Evolutionary conservation across 805 yeast genomes (phyloP), one percentile per base, ranked within the genome.

Genomic region (Saccharomycopsis vini): DNA sequence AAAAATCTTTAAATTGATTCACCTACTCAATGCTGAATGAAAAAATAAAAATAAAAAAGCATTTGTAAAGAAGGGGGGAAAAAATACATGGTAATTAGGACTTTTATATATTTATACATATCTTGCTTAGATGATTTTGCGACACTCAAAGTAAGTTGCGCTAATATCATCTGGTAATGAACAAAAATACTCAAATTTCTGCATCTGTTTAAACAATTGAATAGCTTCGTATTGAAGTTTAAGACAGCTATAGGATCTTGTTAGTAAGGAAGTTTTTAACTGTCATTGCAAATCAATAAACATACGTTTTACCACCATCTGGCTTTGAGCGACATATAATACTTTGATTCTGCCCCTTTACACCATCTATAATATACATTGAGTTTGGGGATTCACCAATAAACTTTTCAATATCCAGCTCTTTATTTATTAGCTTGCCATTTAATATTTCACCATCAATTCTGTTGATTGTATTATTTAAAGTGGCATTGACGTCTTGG

Each of bases 101-200:
- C n/a, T n/a, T n/a, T n/a, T n/a, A n/a, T n/a, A n/a, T n/a, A n/a
- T n/a, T n/a, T n/a, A n/a, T n/a, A n/a, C n/a, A n/a, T n/a, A n/a
- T n/a, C n/a, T n/a, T n/a, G n/a, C n/a, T n/a, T n/a, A n/a, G n/a
- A n/a, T n/a, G n/a, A 45, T 45, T 23, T 48, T 48, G 29, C 51
- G 45, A 42, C 51, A 48, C 39, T 48, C 51, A 33, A 48, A 48
- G 32, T 48, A 43, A 15, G 43, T 43, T 4, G 49, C 49, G 19
- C 36, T 44, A 21, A 43, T 29, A 20, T 45, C 47, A 29, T 42
- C 26, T 6, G 51, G 49, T 21, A 48, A 39, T 5, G 47, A 36
- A 35, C 51, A 48, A 29, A 45, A 48, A 28, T 48, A 48, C 26
- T 48, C 51, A 34, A 48, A 39, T 24, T 38, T 30, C 30, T 45